phyloP scores from a whole-genome alignment of 345 rosid genomes.

The Pistacia atlantica region DNA sequence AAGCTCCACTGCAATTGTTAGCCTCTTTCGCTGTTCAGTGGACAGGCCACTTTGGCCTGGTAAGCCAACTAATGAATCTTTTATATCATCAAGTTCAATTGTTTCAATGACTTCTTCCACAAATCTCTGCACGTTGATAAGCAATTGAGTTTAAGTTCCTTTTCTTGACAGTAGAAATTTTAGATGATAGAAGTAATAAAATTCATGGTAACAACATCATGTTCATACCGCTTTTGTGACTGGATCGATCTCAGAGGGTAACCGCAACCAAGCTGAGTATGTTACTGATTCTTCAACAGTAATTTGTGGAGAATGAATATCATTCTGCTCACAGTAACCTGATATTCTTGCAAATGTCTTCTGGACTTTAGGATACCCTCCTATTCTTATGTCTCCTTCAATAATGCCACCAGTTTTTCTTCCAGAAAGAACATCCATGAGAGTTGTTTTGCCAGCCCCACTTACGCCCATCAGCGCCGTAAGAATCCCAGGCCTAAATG shows the following conservation, averaged over 20 bases:
- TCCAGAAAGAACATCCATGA: slow-evolving; percentile 71
- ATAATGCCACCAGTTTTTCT: slow-evolving; percentile 55
- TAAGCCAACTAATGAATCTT: slow-evolving; percentile 18
- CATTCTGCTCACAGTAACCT: slow-evolving; percentile 65
- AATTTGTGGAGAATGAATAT: slow-evolving; percentile 62
- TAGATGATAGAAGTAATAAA: background rate
- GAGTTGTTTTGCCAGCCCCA: slow-evolving; percentile 80
- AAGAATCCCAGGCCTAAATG: slow-evolving; percentile 67
- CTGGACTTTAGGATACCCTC: slow-evolving; percentile 59
- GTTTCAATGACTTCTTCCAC: slow-evolving; percentile 19
- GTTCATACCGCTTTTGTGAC: slow-evolving; percentile 34
- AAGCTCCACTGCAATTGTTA: slow-evolving; percentile 22
- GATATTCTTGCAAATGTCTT: slow-evolving; percentile 63
- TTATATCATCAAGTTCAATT: slow-evolving; percentile 20
- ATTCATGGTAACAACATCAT: background rate
- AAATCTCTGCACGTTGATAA: slow-evolving; percentile 14
- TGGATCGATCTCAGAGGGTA: slow-evolving; percentile 31
- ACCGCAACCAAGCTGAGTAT: slow-evolving; percentile 57
- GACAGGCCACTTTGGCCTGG: slow-evolving; percentile 18
- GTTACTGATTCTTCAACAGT: slow-evolving; percentile 55
- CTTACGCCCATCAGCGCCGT: slow-evolving; percentile 73
- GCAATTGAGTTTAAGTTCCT: background rate
- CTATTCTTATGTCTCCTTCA: slow-evolving; percentile 53
- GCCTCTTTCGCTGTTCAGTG: slow-evolving; percentile 21
- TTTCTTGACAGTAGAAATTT: background rate